Conservation (phyloP, 2,329 filamentous ascomycete genomes). For the Pseudogymnoascus sp. region DNA sequence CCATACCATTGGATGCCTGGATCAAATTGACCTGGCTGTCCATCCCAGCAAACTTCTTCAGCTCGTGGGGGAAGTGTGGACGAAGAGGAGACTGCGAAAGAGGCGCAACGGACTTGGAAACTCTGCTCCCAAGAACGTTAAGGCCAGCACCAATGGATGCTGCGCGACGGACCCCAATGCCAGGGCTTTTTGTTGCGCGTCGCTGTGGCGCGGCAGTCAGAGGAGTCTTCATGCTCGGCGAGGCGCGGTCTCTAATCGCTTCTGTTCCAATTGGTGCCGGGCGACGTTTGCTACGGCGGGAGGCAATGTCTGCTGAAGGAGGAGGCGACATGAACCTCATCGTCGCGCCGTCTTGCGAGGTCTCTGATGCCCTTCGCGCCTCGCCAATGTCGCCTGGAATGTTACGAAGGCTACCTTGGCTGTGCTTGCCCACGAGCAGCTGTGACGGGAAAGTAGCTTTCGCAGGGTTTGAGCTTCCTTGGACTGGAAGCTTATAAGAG, state of each 20-base stretch:
- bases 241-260: conserved; percentile 3
- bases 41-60: conserved; percentile 5
- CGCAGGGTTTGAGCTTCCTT: not conserved
- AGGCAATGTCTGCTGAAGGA: conserved; percentile 11
- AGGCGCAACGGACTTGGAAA: not conserved
- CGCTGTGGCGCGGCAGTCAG: not conserved
- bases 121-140: conserved; percentile 9
- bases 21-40: conserved; percentile 9
- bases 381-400: not conserved
- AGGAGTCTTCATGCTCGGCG: not conserved
- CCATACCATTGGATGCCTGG: not conserved
- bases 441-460: conserved; percentile 9
- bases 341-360: not conserved
- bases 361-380: not conserved
- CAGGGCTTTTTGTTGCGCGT: not conserved
- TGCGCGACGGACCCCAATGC: conserved; percentile 1
- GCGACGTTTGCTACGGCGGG: conserved; percentile 10
- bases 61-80: conserved; percentile 4
- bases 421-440: not conserved
- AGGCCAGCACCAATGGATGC: conserved; percentile 9
- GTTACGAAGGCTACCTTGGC: not conserved
- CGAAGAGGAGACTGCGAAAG: conserved; percentile 7
- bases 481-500: not conserved
- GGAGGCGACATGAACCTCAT: conserved; percentile 13
- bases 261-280: conserved; percentile 8